Base-by-base conservation (phyloP, 441 rosid species). In the Viola pubescens region DNA sequence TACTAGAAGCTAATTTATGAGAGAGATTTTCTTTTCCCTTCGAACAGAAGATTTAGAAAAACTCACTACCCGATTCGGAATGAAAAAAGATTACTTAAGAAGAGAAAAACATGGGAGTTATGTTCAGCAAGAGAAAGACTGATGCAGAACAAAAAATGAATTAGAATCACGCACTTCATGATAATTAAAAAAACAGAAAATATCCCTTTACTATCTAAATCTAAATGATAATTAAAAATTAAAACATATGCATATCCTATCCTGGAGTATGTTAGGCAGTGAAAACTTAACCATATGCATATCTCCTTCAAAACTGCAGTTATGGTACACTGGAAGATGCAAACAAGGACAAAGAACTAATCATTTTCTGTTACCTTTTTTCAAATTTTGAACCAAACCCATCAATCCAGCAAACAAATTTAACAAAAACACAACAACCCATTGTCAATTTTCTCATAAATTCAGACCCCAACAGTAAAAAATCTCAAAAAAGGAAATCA, bases 321-420 rank as follows among this genome's bases (percentile, higher is more conserved):
- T 3, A 51, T 26, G 34, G 34, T 26, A 26, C 2, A 26, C 34
- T 26, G 5, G 9, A 63, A 54, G 55, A 5, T 45, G 5, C 14
- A 26, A 37, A 41, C 11, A 47, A 56, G 10, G 41, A 40, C 11
- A 11, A n/a, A 42, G 1, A 38, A n/a, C 5, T 38, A 46, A 43
- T 57, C 60, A n/a, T 14, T 51, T 19, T 6, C 12, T 39, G 11
- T 42, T 62, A 39, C 37, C 41, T 37, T 47, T 66, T 66, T 19
- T 38, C 34, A 38, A 58, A 40, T 54, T n/a, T 11, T 7, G 63
- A 60, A 67, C 70, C 66, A n/a, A 63, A 62, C 16, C 37, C 62
- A 48, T 7, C 57, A 53, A 59, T 53, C 51, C 7, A 48, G 48
- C 38, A 67, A 34, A 39, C 6, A 48, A 56, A 55, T 39, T 19